These are phyloP conservation scores for Daldinia loculata DNA, from an alignment of 495 filamentous ascomycete species.

Conservation along the genomic window DNA sequence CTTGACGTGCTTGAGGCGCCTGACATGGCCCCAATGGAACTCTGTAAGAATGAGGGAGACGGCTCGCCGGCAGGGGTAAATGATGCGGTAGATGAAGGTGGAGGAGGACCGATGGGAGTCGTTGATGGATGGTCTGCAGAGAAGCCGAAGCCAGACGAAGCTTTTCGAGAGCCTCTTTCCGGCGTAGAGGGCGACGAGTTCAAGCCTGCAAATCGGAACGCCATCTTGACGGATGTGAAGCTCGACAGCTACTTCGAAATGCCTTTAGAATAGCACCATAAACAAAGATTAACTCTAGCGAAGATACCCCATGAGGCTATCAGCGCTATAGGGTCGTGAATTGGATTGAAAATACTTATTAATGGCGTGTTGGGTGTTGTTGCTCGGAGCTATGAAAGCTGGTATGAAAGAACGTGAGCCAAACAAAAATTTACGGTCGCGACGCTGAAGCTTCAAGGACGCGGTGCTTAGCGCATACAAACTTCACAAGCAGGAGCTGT, in stretches of 20 bases:
- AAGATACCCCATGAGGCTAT: slow-evolving; percentile 7
- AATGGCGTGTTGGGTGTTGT: not conserved
- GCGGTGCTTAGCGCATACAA: slow-evolving; percentile 33
- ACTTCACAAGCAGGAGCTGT: slow-evolving; percentile 15
- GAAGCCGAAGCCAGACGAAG: slow-evolving; percentile 36
- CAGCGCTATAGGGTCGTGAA: not conserved
- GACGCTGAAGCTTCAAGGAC: slow-evolving; percentile 35
- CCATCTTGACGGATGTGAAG: slow-evolving; percentile 38
- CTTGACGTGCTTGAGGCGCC: slow-evolving; percentile 52
- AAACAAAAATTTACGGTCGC: slow-evolving; percentile 33
- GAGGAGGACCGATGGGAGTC: slow-evolving; percentile 81
- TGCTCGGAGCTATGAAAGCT: not conserved
- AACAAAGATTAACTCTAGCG: slow-evolving; percentile 9
- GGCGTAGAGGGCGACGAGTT: slow-evolving; percentile 51
- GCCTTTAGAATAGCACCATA: slow-evolving; percentile 30
- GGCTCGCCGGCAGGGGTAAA: slow-evolving; percentile 80
- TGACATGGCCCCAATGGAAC: slow-evolving; percentile 64
- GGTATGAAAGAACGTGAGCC: not conserved
- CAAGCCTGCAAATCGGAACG: slow-evolving; percentile 45
- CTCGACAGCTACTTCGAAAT: slow-evolving; percentile 30
- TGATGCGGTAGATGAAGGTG: slow-evolving; percentile 67
- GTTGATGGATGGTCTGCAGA: slow-evolving; percentile 67
- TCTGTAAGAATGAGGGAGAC: slow-evolving; percentile 69
- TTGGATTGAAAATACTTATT: not conserved
- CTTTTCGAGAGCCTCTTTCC: slow-evolving; percentile 43